phyloP scores from a whole-genome alignment of 2,329 filamentous ascomycete genomes.

The Calonectria montana region DNA sequence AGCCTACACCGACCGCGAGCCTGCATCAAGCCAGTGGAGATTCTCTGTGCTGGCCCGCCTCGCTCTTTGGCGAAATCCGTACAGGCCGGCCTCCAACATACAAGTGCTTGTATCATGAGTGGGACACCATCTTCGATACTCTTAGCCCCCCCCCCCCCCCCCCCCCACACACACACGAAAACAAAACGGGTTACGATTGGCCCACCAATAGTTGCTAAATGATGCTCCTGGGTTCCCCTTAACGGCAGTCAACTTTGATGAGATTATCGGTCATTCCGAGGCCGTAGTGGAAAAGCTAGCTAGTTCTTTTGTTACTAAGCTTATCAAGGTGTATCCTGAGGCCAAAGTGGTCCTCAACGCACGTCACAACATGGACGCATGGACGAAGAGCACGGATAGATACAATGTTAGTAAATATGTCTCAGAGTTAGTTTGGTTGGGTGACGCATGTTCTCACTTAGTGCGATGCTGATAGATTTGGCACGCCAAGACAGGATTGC shows the following conservation, averaged over 20 bases:
- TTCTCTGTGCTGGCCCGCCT: not conserved
- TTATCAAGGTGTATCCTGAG: conserved; percentile 44
- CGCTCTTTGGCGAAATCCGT: conserved; percentile 34
- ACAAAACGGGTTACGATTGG: conserved; percentile 29
- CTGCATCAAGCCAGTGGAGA: not conserved
- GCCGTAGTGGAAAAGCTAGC: conserved; percentile 39
- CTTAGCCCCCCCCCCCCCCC: conserved; percentile 17
- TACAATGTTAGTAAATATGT: not conserved
- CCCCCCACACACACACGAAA: no score
- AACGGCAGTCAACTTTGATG: conserved; percentile 37
- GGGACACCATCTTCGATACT: conserved; percentile 14
- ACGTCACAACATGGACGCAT: conserved; percentile 42
- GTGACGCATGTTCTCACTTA: not conserved
- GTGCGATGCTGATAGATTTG: conserved; percentile 3
- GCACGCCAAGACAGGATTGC: not conserved
- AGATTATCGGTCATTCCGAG: conserved; percentile 39
- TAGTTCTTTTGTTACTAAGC: conserved; percentile 34
- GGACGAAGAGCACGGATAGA: conserved; percentile 40
- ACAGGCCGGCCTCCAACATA: conserved; percentile 27
- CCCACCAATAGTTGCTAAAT: not conserved
- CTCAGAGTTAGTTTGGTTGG: not conserved
- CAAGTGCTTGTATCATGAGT: conserved; percentile 30
- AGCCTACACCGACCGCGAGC: not conserved
- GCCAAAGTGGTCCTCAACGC: conserved; percentile 43
- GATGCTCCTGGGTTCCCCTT: conserved; percentile 31